Conservation (phyloP, 345 rosid genomes). For the Bruguiera parviflora region DNA sequence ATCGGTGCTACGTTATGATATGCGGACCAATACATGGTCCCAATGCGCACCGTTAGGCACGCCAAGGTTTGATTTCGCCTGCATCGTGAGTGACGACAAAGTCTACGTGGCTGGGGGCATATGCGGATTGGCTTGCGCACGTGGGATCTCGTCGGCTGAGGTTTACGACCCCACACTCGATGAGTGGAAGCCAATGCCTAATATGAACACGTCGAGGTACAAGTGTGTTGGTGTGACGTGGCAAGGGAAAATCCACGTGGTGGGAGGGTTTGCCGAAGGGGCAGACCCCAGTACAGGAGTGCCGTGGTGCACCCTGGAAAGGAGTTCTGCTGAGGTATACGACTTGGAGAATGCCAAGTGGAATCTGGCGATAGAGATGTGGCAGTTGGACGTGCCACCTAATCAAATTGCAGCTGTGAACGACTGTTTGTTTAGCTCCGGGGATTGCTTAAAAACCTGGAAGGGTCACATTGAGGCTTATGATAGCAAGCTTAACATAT, state of each 20-base stretch:
- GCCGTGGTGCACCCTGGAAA: constrained; percentile 23
- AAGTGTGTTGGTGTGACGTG: constrained; percentile 52
- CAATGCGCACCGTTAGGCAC: constrained; percentile 27
- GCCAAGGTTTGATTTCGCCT: constrained; percentile 49
- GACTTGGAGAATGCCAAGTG: constrained; percentile 28
- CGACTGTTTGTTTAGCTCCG: constrained; percentile 43
- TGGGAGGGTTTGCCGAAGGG: constrained; percentile 43
- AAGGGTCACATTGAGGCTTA: constrained; percentile 53
- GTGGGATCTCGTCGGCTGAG: constrained; percentile 45
- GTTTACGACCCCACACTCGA: constrained; percentile 34
- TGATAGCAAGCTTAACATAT: constrained; percentile 39
- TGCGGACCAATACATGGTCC: constrained; percentile 27
- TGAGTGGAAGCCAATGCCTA: constrained; percentile 37
- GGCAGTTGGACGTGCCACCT: constrained; percentile 60
- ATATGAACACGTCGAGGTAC: constrained; percentile 41
- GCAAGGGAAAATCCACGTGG: constrained; percentile 52
- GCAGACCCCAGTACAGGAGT: constrained; percentile 16
- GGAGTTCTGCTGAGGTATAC: constrained; percentile 54
- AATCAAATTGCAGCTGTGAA: constrained; percentile 40
- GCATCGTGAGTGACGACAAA: constrained; percentile 27
- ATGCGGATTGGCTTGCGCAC: constrained; percentile 18
- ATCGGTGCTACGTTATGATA: constrained; percentile 32
- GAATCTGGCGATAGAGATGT: constrained; percentile 48
- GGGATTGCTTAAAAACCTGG: constrained; percentile 53
- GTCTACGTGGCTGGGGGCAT: constrained; percentile 53